A percentile compares a stretch with the other conserved stretches of the same genome.
Evolutionary conservation across 345 rosid genomes (phyloP).

Genomic region (Salix koriyanagi): DNA sequence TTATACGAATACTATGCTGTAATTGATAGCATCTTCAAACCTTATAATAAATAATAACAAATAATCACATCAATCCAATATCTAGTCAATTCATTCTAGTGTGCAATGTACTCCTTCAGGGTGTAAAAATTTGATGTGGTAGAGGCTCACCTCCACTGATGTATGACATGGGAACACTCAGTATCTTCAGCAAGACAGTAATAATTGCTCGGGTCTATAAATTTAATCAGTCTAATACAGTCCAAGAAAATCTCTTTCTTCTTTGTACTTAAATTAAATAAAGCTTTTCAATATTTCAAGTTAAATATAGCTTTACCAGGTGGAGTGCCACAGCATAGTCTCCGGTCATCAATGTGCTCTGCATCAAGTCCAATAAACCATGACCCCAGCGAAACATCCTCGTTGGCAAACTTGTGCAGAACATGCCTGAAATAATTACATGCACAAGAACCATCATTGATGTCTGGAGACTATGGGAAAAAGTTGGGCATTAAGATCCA

Average conservation of each 20-base stretch:
- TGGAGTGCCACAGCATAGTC: conserved; percentile 95
- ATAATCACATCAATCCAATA: conserved; percentile 7
- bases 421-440: conserved; percentile 46
- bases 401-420: conserved; percentile 82
- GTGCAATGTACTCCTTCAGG: conserved; percentile 11
- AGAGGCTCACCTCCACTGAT: conserved; percentile 16
- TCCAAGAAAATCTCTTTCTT: not conserved
- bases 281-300: not conserved
- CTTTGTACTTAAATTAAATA: not conserved
- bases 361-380: conserved; percentile 97
- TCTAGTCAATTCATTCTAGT: conserved; percentile 26
- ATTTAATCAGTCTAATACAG: not conserved
- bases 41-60: conserved; percentile 4
- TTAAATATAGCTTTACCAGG: conserved; percentile 52
- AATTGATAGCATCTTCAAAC: conserved; percentile 6
- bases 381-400: conserved; percentile 93
- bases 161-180: conserved; percentile 21
- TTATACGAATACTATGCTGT: not conserved
- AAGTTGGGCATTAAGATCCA: not conserved
- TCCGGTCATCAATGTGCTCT: conserved; percentile 92
- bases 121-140: conserved; percentile 21
- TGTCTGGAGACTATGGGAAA: not conserved
- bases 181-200: conserved; percentile 5
- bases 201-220: not conserved
- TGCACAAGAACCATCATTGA: conserved; percentile 10